Base-by-base conservation (phyloP, 2,329 filamentous ascomycete genomes). In the Didymella pinodella region DNA sequence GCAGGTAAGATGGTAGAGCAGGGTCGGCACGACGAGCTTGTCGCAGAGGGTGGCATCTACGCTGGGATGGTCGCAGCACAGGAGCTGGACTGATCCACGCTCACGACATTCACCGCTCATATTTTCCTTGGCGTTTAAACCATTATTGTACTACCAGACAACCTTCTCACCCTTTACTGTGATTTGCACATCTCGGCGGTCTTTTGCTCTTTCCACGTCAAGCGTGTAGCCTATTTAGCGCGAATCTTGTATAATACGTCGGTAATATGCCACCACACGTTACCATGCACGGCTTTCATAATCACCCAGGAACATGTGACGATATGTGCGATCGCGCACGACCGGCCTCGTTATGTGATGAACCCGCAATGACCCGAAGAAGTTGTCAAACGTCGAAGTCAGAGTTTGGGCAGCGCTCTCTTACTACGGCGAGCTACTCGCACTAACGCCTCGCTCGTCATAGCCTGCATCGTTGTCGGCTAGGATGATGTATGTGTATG, bases 21-120 rank as follows among this genome's bases (percentile, higher is more conserved):
- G 54, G 88, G 89, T n/a, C 83, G 82, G 20, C 87, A 90, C 69
- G 78, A 80, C 5, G 85, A 88, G 67, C 76, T 90, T 64, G 77
- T 89, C 34, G 63, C 66, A 18, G 56, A 67, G 44, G 68, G 74
- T 7, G 73, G 75, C 18, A 73, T 76, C 47, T 77, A 77, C 48
- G 62, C 73, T 22, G 67, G 67, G 8, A 77, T 77, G 75, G 75
- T 77, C 7, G 66, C 71, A 28, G 72, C 73, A 28, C 75, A 77
- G 48, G 74, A 76, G 55, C 54, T 76, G 59, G 70, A 69, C 31
- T 77, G 59, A 71, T 22, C 16, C 12, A 16, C 16, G 20, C 12
- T 41, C 22, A 12, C 28, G 32, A 28, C 26, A 16, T 47, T 18
- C 10, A 6, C 16, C 32, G 41, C 47, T 36, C 28, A n/a, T 22